phyloP scores from a whole-genome alignment of 2,329 filamentous ascomycete species.

The Coniochaeta hoffmannii region DNA sequence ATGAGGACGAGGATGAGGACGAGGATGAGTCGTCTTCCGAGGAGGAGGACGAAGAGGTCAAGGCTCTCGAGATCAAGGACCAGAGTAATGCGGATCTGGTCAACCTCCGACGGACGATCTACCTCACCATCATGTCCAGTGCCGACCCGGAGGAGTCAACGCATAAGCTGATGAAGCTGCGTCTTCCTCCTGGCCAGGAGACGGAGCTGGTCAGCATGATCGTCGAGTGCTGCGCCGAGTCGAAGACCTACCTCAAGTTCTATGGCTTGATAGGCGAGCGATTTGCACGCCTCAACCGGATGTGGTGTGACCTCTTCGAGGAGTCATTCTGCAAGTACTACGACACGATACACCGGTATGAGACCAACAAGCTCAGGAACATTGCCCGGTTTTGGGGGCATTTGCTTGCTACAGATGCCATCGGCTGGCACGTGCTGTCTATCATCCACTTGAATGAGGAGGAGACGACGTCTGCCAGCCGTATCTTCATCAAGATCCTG shows the following conservation, averaged over 20 bases:
- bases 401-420: slow-evolving; percentile 76
- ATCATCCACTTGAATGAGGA: slow-evolving; percentile 89
- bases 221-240: slow-evolving; percentile 92
- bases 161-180: slow-evolving; percentile 94
- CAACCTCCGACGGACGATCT: slow-evolving; percentile 88
- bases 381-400: slow-evolving; percentile 94
- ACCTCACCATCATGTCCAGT: slow-evolving; percentile 94
- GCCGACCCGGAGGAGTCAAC: slow-evolving; percentile 94
- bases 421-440: slow-evolving; percentile 86
- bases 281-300: slow-evolving; percentile 89
- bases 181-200: slow-evolving; percentile 79
- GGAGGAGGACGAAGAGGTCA: slow-evolving; percentile 68
- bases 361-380: slow-evolving; percentile 91
- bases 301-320: slow-evolving; percentile 93
- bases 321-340: slow-evolving; percentile 88
- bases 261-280: slow-evolving; percentile 91
- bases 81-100: slow-evolving; percentile 94
- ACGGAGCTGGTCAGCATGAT: slow-evolving; percentile 93
- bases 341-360: slow-evolving; percentile 93
- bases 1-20: slow-evolving; percentile 61
- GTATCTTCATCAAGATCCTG: slow-evolving; percentile 97
- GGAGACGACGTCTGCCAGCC: slow-evolving; percentile 90
- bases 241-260: slow-evolving; percentile 96
- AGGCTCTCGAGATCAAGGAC: slow-evolving; percentile 92
- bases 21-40: slow-evolving; percentile 62